phyloP scores from a whole-genome alignment of 139 green algal species.

The Tetraselmis striata region DNA sequence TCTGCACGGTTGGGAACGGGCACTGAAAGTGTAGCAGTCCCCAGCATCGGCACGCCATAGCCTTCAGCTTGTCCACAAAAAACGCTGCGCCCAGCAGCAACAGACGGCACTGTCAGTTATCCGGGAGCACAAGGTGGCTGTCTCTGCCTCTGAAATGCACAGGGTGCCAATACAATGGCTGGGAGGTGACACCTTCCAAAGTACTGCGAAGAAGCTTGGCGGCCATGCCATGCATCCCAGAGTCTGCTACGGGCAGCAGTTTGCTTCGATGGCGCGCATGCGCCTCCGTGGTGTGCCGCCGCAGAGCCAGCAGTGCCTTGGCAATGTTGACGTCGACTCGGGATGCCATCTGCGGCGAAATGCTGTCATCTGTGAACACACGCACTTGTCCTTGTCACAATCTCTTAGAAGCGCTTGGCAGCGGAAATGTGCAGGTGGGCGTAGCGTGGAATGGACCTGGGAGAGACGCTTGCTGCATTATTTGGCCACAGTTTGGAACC shows the following conservation, averaged over 20 bases:
- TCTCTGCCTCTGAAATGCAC: neutral
- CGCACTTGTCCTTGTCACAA: neutral
- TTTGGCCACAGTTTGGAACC: neutral
- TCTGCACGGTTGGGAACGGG: neutral
- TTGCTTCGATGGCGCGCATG: neutral
- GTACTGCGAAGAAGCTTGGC: neutral
- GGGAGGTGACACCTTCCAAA: neutral
- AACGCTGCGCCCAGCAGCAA: neutral
- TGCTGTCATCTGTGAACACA: neutral
- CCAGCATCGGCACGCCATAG: neutral
- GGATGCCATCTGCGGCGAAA: neutral
- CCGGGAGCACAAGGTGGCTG: neutral
- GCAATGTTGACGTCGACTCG: neutral
- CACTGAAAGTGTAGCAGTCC: neutral
- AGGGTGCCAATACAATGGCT: neutral
- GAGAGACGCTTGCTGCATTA: neutral
- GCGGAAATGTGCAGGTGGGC: neutral
- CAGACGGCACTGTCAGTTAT: neutral
- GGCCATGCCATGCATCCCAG: neutral
- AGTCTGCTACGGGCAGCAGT: neutral
- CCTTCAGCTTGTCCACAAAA: neutral
- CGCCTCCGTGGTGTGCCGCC: neutral
- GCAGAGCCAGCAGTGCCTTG: neutral
- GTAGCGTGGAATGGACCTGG: neutral
- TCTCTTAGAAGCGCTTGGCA: neutral